These are phyloP conservation scores for Chlorociboria aeruginascens DNA, from an alignment of 495 filamentous ascomycete species.

Conservation along the genomic window DNA sequence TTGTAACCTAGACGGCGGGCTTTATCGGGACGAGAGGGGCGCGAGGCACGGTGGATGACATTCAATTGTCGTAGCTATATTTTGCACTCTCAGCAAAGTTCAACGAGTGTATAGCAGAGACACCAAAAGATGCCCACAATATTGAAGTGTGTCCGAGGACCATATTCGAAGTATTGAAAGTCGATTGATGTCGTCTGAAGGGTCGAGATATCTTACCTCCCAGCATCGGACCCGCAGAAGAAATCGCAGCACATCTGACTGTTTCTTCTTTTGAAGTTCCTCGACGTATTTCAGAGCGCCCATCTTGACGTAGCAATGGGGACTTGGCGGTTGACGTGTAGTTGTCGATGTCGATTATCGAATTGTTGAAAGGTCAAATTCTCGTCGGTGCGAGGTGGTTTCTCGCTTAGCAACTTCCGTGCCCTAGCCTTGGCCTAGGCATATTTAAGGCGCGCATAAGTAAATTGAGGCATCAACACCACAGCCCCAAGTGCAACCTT, in stretches of 20 bases:
- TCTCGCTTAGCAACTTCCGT: no score
- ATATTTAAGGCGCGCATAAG: no score
- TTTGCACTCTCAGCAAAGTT: constrained; percentile 99
- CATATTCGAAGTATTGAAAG: constrained; percentile 20
- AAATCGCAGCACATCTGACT: constrained; percentile 98
- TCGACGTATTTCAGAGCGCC: constrained; percentile 98
- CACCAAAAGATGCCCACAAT: constrained; percentile 24
- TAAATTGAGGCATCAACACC: no score
- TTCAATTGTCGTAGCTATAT: constrained; percentile 99
- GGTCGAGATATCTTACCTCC: constrained; percentile 71
- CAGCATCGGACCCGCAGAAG: constrained; percentile 99
- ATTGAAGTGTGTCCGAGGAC: constrained; percentile 14
- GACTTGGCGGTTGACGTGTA: neutral
- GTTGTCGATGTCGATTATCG: neutral
- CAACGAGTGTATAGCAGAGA: constrained; percentile 95
- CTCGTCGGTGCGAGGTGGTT: neutral
- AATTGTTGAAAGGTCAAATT: neutral
- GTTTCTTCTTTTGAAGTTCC: constrained; percentile 99
- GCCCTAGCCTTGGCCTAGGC: no score
- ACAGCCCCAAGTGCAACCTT: no score
- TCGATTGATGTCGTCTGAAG: constrained; percentile 9
- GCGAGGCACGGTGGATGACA: constrained; percentile 97
- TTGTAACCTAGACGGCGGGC: constrained; percentile 99
- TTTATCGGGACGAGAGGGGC: constrained; percentile 97
- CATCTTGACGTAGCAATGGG: constrained; percentile 37